A percentile compares a stretch with the other conserved stretches of the same genome.
These are phyloP conservation scores for Beta vulgaris DNA, from an alignment of 148 eudicot genomes.

Conservation along the genomic window DNA sequence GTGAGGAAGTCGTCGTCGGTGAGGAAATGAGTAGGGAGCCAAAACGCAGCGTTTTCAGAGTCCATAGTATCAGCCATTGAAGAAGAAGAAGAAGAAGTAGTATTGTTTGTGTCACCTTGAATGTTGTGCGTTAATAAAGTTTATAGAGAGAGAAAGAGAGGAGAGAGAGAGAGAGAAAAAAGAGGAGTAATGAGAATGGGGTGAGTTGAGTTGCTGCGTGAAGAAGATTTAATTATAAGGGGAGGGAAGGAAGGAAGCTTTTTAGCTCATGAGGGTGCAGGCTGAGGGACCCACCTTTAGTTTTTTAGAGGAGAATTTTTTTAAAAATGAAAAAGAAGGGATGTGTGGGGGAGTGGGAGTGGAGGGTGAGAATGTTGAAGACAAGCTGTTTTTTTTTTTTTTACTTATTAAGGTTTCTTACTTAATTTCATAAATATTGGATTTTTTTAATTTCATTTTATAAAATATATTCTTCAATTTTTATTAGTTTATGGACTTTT, in stretches of 20 bases:
- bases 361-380: constrained; percentile 32
- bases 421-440: not conserved
- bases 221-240: constrained; percentile 39
- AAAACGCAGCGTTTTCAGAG: constrained; percentile 41
- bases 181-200: constrained; percentile 4
- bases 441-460: not conserved
- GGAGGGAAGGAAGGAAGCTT: not conserved
- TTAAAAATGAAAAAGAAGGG: not conserved
- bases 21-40: constrained; percentile 70
- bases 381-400: constrained; percentile 31
- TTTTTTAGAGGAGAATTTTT: not conserved
- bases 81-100: not conserved
- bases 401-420: constrained; percentile 25
- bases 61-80: constrained; percentile 31
- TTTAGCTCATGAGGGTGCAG: constrained; percentile 15
- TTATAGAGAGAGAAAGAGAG: not conserved
- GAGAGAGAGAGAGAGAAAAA: constrained; percentile 2
- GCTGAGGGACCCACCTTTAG: constrained; percentile 21
- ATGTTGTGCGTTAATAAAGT: not conserved
- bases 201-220: constrained; percentile 26
- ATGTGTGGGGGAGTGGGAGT: not conserved
- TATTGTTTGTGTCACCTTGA: not conserved
- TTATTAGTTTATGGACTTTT: too few relatives aligned
- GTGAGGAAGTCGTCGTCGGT: constrained; percentile 48
- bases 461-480: too few relatives aligned